A percentile compares a stretch with the other conserved stretches of the same genome.
Evolutionary conservation across 1,139 yeast genomes (phyloP).

Genomic region (Suhomyces anneliseae): DNA sequence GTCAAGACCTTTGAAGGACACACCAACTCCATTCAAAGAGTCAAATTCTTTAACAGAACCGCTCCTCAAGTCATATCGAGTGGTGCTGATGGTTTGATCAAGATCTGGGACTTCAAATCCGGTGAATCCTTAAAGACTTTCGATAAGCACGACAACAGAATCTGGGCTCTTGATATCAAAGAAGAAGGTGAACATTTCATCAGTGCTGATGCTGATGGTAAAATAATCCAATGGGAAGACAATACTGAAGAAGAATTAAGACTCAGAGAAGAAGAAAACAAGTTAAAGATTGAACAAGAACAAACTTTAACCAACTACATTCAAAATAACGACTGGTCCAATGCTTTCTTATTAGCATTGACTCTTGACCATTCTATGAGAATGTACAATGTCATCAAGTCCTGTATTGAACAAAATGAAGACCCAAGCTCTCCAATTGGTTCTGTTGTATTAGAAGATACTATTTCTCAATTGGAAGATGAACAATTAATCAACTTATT

Average conservation of each 20-base stretch:
- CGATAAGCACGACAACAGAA: slow-evolving; percentile 90
- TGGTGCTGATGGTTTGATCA: slow-evolving; percentile 94
- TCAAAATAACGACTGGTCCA: slow-evolving; percentile 73
- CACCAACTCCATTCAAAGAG: slow-evolving; percentile 86
- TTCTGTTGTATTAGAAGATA: slow-evolving; percentile 60
- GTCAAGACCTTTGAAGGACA: slow-evolving; percentile 89
- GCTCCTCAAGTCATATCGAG: slow-evolving; percentile 74
- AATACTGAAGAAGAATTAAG: slow-evolving; percentile 63
- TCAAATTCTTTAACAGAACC: slow-evolving; percentile 57
- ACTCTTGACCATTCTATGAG: slow-evolving; percentile 86
- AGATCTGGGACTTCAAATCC: slow-evolving; percentile 78
- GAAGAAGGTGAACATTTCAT: slow-evolving; percentile 69
- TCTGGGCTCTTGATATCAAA: slow-evolving; percentile 80
- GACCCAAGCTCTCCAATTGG: slow-evolving; percentile 56
- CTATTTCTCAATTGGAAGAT: slow-evolving; percentile 56
- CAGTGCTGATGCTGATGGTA: slow-evolving; percentile 95
- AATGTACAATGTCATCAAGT: slow-evolving; percentile 66
- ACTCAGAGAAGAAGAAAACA: slow-evolving; percentile 49
- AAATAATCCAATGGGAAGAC: slow-evolving; percentile 84
- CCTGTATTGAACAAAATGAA: slow-evolving; percentile 44
- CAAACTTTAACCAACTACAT: slow-evolving; percentile 79
- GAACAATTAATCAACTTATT: slow-evolving; percentile 63
- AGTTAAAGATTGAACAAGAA: slow-evolving; percentile 74
- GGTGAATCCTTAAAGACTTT: slow-evolving; percentile 76
- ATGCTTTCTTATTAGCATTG: slow-evolving; percentile 84